Percentiles rank a stretch among this genome's conserved stretches.
Evolutionary conservation across 106 monocot species (phyloP).

Genomic region (Dioscorea zingiberensis): DNA sequence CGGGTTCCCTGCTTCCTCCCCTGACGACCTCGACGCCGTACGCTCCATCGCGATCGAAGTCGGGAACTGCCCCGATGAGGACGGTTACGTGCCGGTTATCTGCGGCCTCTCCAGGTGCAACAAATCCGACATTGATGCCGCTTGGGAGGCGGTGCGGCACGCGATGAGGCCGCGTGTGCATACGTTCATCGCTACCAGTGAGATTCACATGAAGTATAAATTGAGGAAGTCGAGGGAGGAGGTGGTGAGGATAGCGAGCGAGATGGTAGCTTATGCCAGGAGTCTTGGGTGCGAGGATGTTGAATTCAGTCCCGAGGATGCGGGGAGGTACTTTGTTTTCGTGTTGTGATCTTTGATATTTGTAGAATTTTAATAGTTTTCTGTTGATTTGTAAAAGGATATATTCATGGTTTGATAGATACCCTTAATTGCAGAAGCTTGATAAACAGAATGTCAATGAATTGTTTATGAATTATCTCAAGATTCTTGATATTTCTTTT

Average conservation of each 20-base stretch:
- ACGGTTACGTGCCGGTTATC: conserved; percentile 77
- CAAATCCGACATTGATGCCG: conserved; percentile 64
- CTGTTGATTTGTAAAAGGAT: too few species aligned
- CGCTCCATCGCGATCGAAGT: conserved; percentile 71
- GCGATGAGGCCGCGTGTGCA: conserved; percentile 68
- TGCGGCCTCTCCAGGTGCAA: conserved; percentile 85
- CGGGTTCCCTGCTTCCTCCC: conserved; percentile 87
- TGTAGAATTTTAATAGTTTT: too few species aligned
- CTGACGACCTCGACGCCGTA: conserved; percentile 89
- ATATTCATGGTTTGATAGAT: too few species aligned
- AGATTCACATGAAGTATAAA: conserved; percentile 87
- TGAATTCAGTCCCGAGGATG: conserved; percentile 92
- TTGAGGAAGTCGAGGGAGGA: conserved; percentile 83
- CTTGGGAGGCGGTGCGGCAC: conserved; percentile 87
- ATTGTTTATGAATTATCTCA: too few species aligned
- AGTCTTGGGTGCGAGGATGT: conserved; percentile 78
- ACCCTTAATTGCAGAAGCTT: too few species aligned
- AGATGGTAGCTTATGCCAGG: conserved; percentile 84
- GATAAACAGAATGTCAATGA: too few species aligned
- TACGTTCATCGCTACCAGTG: conserved; percentile 88
- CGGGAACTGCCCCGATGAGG: conserved; percentile 51
- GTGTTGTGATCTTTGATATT: too few species aligned
- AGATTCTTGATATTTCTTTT: too few species aligned
- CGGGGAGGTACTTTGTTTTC: conserved; percentile 52
- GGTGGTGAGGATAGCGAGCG: conserved; percentile 61